Evolutionary conservation across 805 yeast genomes (phyloP), one percentile per base, ranked within the genome.

Genomic region (Starmerella vitae): DNA sequence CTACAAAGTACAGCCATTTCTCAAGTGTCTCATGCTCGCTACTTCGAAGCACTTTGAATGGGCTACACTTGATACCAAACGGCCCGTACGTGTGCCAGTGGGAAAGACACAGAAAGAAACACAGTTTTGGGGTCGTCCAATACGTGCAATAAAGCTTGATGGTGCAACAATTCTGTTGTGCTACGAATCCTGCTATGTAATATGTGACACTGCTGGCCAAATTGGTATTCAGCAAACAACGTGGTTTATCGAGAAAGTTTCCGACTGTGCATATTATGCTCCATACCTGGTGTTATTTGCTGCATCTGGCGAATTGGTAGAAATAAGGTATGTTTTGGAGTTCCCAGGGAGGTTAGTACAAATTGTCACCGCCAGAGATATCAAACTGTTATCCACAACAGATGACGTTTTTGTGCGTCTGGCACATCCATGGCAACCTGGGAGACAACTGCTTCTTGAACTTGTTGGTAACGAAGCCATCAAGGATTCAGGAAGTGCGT

Each of bases 351-450:
- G 45, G 13, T 48, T 64, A 18, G 68, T 68, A 26, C 93, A 83
- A 54, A 77, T 81, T 4, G 66, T 83, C 30, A 69, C 75, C 3
- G 88, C 88, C 18, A 78, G 76, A 53, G 81, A 74, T 48, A 70
- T 82, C 24, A 49, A 58, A 19, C 51, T 67, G 18, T 39, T 72
- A n/a, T 69, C 65, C 38, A 58, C 57, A 3, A 54, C 49, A 9
- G 61, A 55, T 13, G 64, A 62, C 17, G 58, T 69, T 14, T 58
- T 60, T 19, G 48, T 73, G 3, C 55, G 62, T 0, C 55, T 79
- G 64, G 78, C 82, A 15, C 84, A 82, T 51, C 93, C 93, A 0
- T 58, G 58, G 39, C 65, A 70, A 10, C 59, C 67, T 3, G 82
- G 76, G 2, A 62, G 80, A 44, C 91, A 80, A 53, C 54, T 80